These are phyloP conservation scores for Perilla frutescens DNA, from an alignment of 257 asterid genomes.

Conservation along the genomic window DNA sequence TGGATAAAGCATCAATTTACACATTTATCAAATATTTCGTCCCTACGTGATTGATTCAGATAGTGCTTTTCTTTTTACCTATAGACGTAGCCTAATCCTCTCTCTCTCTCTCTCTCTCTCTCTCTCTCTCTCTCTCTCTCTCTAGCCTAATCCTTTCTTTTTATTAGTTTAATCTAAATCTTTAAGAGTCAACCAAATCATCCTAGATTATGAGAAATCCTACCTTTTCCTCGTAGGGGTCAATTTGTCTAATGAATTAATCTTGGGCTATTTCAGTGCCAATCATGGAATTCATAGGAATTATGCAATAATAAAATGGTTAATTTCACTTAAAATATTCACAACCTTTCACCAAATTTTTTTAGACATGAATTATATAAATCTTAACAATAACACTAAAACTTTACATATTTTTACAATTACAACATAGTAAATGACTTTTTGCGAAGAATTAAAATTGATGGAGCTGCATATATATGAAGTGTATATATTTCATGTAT, in stretches of 20 bases:
- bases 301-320: no score
- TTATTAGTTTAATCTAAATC: conserved; percentile 34
- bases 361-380: no score
- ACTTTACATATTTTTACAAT: no score
- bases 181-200: conserved; percentile 43
- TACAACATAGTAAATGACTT: no score
- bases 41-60: conserved; percentile 30
- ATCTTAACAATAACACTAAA: no score
- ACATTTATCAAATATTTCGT: conserved; percentile 17
- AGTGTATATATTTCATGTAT: no score
- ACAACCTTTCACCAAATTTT: no score
- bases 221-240: conserved; percentile 24
- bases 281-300: not conserved
- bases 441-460: no score
- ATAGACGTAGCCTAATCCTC: conserved; percentile 21
- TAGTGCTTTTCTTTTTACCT: conserved; percentile 29
- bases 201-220: conserved; percentile 34
- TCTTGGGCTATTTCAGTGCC: conserved; percentile 14
- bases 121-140: not conserved
- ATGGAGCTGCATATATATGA: no score
- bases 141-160: conserved; percentile 16
- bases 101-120: not conserved
- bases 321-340: no score
- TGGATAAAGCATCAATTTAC: conserved; percentile 19
- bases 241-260: conserved; percentile 19